Evolutionary conservation across 179 eudicot genomes (phyloP), one percentile per base, ranked within the genome.

Genomic region (Beta corolliflora): DNA sequence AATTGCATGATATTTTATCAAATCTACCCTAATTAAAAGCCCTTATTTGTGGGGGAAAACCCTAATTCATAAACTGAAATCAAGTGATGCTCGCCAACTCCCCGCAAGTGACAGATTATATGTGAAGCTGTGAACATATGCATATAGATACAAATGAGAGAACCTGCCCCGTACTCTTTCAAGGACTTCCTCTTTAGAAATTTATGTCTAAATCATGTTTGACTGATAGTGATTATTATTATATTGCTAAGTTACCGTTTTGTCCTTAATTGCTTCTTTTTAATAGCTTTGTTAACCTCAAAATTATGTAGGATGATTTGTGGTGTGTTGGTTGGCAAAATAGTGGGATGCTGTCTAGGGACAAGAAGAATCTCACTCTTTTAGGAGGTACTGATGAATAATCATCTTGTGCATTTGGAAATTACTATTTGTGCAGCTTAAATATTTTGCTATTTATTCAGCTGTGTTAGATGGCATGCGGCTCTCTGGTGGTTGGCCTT

Each of bases 291-390:
- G 58, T 9, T 14, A 18, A 25, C 1, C 36, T 23, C 14, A 18
- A 23, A 64, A 75, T n/a, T 36, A 2, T 82, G 69, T 75, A 87
- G 89, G 89, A 87, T 77, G 87, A 87, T 61, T 63, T 84, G 63
- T 87, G 89, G 89, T 87, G 89, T 77, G 76, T 87, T 18, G 89
- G 89, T 29, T 93, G 95, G 95, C 97, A 93, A 84, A 93, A 89
- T 77, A 93, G 95, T 80, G 95, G 91, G 64, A 76, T 78, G 83
- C 88, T 86, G 64, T 79, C 94, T 75, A 85, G 88, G 73, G 97
- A 93, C 74, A 89, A 86, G 78, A 83, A 44, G 88, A 90, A 93
- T 85, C 82, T 91, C 59, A 92, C 93, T 45, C 88, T 92, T 74
- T 76, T 93, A 81, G 97, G 97, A 89, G 97, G 97, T 92, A 81